Evolutionary conservation across 176 grass and related monocot genomes (phyloP), one percentile per base, ranked within the genome.

Genomic region (Elaeis guineensis): DNA sequence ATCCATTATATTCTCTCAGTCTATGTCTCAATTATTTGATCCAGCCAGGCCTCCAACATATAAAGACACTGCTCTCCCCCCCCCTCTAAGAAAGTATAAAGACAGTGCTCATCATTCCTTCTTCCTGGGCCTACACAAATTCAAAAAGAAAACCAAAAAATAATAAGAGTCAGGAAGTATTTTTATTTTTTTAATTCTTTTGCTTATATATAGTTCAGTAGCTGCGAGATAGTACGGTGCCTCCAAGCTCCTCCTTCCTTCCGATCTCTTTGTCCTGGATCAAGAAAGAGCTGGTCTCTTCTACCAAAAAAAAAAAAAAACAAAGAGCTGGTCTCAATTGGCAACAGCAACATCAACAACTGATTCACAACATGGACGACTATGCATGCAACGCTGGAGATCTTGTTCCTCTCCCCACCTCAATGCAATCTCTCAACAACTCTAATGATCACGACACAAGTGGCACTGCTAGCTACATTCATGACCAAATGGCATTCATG

Each of bases 211-310:
- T 12, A 44, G 2, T 44, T 12, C 11, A 44, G 2, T 44, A 44
- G 35, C 35, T 44, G 1, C 35, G 35, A 9, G 35, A 87, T 89
- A 72, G 88, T 89, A 66, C 79, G 67, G 29, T 83, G 76, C 65
- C 59, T 61, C 2, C 35, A 44, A 11, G 2, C 35, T 3, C 1
- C 8, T 44, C 9, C 35, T 12, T 44, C 9, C 35, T 12, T 83
- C 68, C 16, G 28, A 70, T n/a, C 65, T 59, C 69, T 63, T 74
- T 5, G 48, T 71, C 28, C 44, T 68, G 15, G 75, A 94, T 57
- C 69, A 59, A 18, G 59, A 64, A 64, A 52, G 49, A 56, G 56
- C 61, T 12, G 55, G 65, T 49, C 59, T 77, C 4, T n/a, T n/a
- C n/a, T n/a, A n/a, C n/a, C n/a, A n/a, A n/a, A n/a, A n/a, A n/a